phyloP scores from a whole-genome alignment of 2,329 filamentous ascomycete species.

The Curvularia eragrostidis region DNA sequence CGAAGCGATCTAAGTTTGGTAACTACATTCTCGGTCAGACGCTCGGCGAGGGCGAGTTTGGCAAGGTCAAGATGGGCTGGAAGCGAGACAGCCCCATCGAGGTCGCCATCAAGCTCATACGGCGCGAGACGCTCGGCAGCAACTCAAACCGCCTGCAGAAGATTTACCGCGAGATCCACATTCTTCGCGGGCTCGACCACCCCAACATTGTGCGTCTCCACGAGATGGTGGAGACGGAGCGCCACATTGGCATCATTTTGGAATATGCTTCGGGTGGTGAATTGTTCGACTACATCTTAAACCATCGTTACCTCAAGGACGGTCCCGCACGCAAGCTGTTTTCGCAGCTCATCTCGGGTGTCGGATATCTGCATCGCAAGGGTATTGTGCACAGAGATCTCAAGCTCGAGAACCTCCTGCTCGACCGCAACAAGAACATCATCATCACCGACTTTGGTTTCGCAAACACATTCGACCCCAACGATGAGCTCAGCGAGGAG shows the following conservation, averaged over 20 bases:
- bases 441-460: conserved; percentile 99
- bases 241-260: conserved; percentile 96
- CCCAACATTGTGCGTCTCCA: conserved; percentile 96
- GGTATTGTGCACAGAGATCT: conserved; percentile 97
- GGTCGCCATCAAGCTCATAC: conserved; percentile 98
- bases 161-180: conserved; percentile 96
- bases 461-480: conserved; percentile 93
- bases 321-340: conserved; percentile 88
- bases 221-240: conserved; percentile 98
- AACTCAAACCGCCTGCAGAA: conserved; percentile 92
- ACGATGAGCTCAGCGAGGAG: conserved; percentile 86
- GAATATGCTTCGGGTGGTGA: conserved; percentile 98
- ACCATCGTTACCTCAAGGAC: conserved; percentile 95
- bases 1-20: conserved; percentile 87
- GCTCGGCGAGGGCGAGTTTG: conserved; percentile 96
- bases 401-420: conserved; percentile 92
- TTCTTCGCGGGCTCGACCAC: conserved; percentile 84
- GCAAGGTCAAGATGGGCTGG: conserved; percentile 98
- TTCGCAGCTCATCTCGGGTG: conserved; percentile 92
- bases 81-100: conserved; percentile 90
- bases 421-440: conserved; percentile 97
- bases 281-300: conserved; percentile 97
- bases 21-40: conserved; percentile 96
- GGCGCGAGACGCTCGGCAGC: conserved; percentile 84
- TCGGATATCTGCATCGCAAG: conserved; percentile 97